Evolutionary conservation across 345 rosid genomes (phyloP).

Genomic region (Melastoma malabathricum): DNA sequence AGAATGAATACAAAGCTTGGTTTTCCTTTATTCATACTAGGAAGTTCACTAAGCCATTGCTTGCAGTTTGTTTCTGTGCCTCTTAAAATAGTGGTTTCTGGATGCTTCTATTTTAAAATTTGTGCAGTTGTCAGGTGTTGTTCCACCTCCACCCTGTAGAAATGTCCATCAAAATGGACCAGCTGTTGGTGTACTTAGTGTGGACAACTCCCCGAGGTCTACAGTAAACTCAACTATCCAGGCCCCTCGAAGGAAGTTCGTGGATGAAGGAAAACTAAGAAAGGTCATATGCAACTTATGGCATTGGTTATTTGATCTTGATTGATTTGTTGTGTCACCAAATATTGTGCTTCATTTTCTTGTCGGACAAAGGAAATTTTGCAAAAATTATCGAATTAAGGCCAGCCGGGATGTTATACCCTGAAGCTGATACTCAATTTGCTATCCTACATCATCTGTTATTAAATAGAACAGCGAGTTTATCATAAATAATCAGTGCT

Average conservation of each 20-base stretch:
- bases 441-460: too few species aligned
- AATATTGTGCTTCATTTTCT: background rate
- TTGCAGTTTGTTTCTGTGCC: background rate
- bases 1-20: too few species aligned
- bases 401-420: too few species aligned
- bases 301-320: background rate
- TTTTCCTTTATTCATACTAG: too few species aligned
- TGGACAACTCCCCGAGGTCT: conserved; percentile 62
- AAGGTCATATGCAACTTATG: conserved; percentile 34
- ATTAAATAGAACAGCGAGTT: too few species aligned
- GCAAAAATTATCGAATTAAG: too few species aligned
- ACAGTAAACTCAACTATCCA: conserved; percentile 68
- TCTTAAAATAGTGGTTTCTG: background rate
- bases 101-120: conserved; percentile 4
- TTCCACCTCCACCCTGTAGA: conserved; percentile 90
- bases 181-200: conserved; percentile 25
- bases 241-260: conserved; percentile 94
- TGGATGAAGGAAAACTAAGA: conserved; percentile 94
- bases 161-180: conserved; percentile 64
- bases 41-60: background rate
- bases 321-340: background rate
- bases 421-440: too few species aligned
- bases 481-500: too few species aligned
- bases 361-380: background rate
- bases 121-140: conserved; percentile 67